Conservation (phyloP, 306 rosid species). For the Trichosanthes truncata region DNA sequence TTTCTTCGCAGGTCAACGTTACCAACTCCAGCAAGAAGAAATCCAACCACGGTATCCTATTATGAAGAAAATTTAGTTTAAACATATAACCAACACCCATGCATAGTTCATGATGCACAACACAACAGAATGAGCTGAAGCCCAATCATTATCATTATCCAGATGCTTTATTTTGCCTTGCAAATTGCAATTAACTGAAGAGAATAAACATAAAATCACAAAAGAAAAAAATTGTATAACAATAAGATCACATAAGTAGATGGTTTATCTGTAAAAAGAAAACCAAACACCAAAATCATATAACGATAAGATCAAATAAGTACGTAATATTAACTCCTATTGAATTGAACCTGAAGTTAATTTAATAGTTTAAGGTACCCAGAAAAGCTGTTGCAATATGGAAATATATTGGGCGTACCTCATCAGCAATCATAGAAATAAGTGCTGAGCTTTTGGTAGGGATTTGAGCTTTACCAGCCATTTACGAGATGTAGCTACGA, state of each 20-base stretch:
- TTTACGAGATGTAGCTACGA: slow-evolving; percentile 11
- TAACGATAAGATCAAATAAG: neutral
- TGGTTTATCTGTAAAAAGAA: neutral
- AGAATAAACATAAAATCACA: neutral
- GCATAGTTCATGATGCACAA: neutral
- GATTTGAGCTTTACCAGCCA: slow-evolving; percentile 63
- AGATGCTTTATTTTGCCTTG: neutral
- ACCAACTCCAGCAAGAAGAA: slow-evolving; percentile 96
- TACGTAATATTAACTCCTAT: neutral
- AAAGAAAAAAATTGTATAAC: too few relatives aligned
- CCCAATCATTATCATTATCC: neutral
- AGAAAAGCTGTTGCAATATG: neutral
- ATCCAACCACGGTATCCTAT: slow-evolving; percentile 87
- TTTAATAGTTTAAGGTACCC: neutral
- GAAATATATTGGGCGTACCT: slow-evolving; percentile 33
- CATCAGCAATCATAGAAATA: slow-evolving; percentile 91
- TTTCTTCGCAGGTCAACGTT: slow-evolving; percentile 87
- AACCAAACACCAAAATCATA: neutral
- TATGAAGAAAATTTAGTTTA: neutral
- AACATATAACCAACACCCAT: neutral
- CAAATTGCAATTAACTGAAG: neutral
- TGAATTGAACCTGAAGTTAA: neutral
- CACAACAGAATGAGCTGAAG: neutral
- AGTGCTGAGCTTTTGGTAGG: slow-evolving; percentile 55
- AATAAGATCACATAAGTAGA: neutral